Evolutionary conservation across 352 stramenopile genomes (phyloP).

Genomic region (Phytophthora sp.): DNA sequence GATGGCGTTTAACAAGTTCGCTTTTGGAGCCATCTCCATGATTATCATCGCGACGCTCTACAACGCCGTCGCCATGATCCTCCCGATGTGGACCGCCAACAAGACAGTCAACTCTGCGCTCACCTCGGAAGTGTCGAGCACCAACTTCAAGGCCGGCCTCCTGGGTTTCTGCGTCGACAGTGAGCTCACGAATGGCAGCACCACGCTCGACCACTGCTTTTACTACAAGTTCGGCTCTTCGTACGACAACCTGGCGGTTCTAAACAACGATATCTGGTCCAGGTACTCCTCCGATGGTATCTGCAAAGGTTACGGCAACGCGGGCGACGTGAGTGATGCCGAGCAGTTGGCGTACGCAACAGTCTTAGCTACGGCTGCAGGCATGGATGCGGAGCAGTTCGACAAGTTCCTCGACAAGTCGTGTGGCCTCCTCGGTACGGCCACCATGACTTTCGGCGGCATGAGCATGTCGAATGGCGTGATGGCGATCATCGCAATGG

Average conservation of each 20-base stretch:
- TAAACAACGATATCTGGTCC: constrained; percentile 35
- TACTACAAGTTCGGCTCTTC: constrained; percentile 64
- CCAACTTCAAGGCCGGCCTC: constrained; percentile 24
- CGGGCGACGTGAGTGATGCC: constrained; percentile 30
- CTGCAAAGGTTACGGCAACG: constrained; percentile 52
- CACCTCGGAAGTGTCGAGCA: not conserved
- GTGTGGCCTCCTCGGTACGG: constrained; percentile 45
- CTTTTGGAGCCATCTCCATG: constrained; percentile 22
- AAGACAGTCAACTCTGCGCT: constrained; percentile 19
- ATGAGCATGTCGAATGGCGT: constrained; percentile 46
- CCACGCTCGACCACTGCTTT: constrained; percentile 66
- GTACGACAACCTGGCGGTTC: constrained; percentile 41
- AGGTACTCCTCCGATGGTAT: constrained; percentile 56
- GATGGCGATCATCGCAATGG: constrained; percentile 48
- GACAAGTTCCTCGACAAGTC: constrained; percentile 66
- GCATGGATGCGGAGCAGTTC: constrained; percentile 56
- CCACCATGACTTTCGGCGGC: constrained; percentile 48
- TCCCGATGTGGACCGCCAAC: constrained; percentile 23
- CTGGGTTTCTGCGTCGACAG: constrained; percentile 51
- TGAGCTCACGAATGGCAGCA: constrained; percentile 37
- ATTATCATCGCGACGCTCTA: constrained; percentile 21
- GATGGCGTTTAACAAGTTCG: constrained; percentile 22
- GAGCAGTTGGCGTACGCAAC: constrained; percentile 37
- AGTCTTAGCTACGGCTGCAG: constrained; percentile 42
- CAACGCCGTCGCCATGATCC: constrained; percentile 19